Conservation (phyloP, 2,329 filamentous ascomycete genomes). For the Tothia fuscella region DNA sequence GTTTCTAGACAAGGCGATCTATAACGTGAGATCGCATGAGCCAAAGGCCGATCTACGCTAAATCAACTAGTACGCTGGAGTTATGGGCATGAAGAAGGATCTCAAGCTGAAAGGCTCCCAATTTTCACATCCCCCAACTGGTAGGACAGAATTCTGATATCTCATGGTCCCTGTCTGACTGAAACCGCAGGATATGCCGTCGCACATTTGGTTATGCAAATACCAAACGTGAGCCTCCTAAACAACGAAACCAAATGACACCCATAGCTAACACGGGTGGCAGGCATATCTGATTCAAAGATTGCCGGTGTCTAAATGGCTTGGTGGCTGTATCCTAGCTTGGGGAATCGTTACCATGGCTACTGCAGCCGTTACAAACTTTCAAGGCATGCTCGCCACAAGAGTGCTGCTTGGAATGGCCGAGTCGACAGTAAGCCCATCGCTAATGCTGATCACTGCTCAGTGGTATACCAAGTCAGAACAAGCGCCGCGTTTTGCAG, state of each 20-base stretch:
- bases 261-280: neutral
- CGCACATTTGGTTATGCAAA: slow-evolving; percentile 6
- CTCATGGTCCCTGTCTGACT: too few relatives aligned
- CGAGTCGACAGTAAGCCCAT: slow-evolving; percentile 41
- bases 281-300: slow-evolving; percentile 3
- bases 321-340: slow-evolving; percentile 20
- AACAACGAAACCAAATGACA: neutral
- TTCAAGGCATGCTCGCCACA: slow-evolving; percentile 35
- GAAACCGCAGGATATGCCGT: slow-evolving; percentile 11
- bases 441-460: slow-evolving; percentile 42
- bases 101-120: slow-evolving; percentile 22
- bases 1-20: slow-evolving; percentile 29
- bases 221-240: neutral
- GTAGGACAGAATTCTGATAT: too few relatives aligned
- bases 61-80: slow-evolving; percentile 10
- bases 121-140: slow-evolving; percentile 20
- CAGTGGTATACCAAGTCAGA: slow-evolving; percentile 46
- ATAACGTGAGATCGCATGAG: slow-evolving; percentile 12
- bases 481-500: slow-evolving; percentile 50
- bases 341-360: slow-evolving; percentile 38
- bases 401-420: slow-evolving; percentile 42
- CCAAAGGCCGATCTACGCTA: slow-evolving; percentile 14
- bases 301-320: slow-evolving; percentile 6
- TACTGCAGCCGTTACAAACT: slow-evolving; percentile 38
- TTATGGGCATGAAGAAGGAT: slow-evolving; percentile 29